A percentile compares a stretch with the other conserved stretches of the same genome.
Conservation (phyloP, 345 rosid species). For the Eutrema japonicum region DNA sequence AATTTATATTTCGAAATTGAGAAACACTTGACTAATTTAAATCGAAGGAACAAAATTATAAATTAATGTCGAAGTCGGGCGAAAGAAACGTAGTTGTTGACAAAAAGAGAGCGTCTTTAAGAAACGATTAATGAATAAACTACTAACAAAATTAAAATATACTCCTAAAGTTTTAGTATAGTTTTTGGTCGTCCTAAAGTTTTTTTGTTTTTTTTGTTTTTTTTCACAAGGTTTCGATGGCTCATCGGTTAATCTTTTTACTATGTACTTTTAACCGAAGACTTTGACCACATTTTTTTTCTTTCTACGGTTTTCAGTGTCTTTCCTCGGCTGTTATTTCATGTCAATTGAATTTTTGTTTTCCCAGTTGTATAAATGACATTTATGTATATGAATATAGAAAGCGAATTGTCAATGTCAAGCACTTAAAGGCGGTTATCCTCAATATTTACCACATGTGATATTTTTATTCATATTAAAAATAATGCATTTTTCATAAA, state of each 20-base stretch:
- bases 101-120: background rate
- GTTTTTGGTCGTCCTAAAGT: conserved; percentile 25
- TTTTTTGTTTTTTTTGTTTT: background rate
- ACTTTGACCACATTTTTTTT: conserved; percentile 36
- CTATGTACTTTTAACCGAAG: conserved; percentile 37
- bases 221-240: conserved; percentile 36
- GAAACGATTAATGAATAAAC: background rate
- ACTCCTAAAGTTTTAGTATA: too few relatives aligned
- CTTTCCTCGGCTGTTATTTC: conserved; percentile 29
- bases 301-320: conserved; percentile 38
- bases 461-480: background rate
- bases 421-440: background rate
- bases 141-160: too few relatives aligned
- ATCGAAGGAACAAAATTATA: background rate
- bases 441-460: background rate
- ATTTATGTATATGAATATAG: conserved; percentile 12
- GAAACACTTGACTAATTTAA: background rate
- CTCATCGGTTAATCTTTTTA: conserved; percentile 35
- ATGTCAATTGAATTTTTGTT: conserved; percentile 1
- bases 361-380: background rate
- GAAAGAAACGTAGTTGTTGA: background rate
- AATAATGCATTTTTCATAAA: background rate
- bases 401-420: conserved; percentile 14
- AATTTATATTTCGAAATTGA: background rate
- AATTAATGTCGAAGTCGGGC: background rate